Conservation (phyloP, 192 early-diverging fungal species). For the Backusella parvicylindrica region DNA sequence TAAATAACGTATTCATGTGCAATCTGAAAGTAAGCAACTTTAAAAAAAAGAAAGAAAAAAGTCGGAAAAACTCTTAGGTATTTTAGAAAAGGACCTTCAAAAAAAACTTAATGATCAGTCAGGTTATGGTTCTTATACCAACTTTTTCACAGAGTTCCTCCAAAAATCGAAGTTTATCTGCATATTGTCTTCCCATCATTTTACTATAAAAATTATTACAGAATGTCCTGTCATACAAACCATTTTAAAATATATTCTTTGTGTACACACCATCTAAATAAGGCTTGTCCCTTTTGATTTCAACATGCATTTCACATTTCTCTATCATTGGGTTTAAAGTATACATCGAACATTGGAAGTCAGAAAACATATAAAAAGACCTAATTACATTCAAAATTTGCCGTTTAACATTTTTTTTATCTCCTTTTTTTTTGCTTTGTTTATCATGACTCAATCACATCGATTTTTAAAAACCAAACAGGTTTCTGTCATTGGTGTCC, state of each 20-base stretch:
- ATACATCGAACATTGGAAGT: background rate
- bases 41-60: too few species aligned
- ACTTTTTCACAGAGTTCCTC: too few species aligned
- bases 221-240: background rate
- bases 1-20: too few species aligned
- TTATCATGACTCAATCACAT: background rate
- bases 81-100: too few species aligned
- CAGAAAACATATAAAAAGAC: background rate
- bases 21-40: too few species aligned
- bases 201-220: background rate
- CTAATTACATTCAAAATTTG: background rate
- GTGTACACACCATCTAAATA: background rate
- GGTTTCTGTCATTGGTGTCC: slow-evolving; percentile 14
- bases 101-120: too few species aligned
- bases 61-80: too few species aligned
- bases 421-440: background rate
- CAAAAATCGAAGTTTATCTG: background rate
- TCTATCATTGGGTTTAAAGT: background rate
- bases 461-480: background rate
- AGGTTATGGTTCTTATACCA: background rate
- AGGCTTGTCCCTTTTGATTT: background rate
- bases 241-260: background rate
- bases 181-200: background rate
- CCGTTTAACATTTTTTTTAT: background rate
- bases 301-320: background rate